Percentiles rank a stretch among this genome's conserved stretches.
These are phyloP conservation scores for Populus hybrid DNA, from an alignment of 441 rosid species.

Conservation along the genomic window DNA sequence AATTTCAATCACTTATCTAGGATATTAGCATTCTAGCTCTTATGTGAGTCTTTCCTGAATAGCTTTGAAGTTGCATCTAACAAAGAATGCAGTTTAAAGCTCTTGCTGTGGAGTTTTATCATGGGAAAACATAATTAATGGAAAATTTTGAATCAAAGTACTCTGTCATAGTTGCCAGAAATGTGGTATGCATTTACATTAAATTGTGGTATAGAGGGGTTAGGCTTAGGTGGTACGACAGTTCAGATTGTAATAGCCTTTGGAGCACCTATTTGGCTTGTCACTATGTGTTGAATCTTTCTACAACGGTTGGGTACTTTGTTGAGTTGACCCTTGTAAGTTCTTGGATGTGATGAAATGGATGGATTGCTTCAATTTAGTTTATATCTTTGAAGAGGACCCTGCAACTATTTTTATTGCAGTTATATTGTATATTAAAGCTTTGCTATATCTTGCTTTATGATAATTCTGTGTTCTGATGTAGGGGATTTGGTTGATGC, in stretches of 20 bases:
- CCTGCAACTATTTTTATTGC: conserved; percentile 8
- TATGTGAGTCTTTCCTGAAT: neutral
- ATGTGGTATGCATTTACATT: neutral
- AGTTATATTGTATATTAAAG: conserved; percentile 7
- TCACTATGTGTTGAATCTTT: neutral
- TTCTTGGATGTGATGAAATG: conserved; percentile 4
- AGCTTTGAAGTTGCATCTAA: neutral
- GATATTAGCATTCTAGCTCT: neutral
- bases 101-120: neutral
- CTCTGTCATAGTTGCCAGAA: neutral
- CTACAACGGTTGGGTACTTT: neutral
- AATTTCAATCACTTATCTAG: neutral
- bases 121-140: neutral
- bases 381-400: neutral
- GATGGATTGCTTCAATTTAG: conserved; percentile 1
- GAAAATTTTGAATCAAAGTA: neutral
- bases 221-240: neutral
- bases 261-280: neutral
- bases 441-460: neutral
- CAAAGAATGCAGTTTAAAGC: neutral
- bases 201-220: neutral
- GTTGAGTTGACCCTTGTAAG: neutral
- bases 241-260: neutral
- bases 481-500: conserved; percentile 81
- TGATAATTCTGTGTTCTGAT: conserved; percentile 18